Base-by-base conservation (phyloP, 2,329 filamentous ascomycete species). In the Tolypocladium inflatum region DNA sequence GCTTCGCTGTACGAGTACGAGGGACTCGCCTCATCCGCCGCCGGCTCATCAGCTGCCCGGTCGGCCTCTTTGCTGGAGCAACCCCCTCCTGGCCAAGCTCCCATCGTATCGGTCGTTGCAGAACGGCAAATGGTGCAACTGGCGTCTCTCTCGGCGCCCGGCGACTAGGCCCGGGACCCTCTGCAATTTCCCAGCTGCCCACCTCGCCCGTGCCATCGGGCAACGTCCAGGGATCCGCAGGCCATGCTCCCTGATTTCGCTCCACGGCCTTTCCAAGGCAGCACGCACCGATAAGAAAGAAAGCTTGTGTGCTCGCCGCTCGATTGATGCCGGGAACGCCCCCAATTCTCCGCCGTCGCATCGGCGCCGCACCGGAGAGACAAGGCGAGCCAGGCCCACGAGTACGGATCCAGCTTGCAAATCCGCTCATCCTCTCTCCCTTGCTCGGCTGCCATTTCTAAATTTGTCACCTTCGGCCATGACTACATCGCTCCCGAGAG, bases 111-210 rank as follows among this genome's bases (percentile, higher is more conserved):
- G 26, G 15, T 19, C 26, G 8, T 35, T 19, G 26, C 35, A 37
- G 35, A 33, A 6, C 11, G 17, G 17, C 17, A 33, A 33, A 3
- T n/a, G 26, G 17, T 51, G 48, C 45, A 48, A 50, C 19, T 50
- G 45, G 45, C 26, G 45, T 7, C 41, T 50, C 45, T 50, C 45
- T 50, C 45, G 45, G 45, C 45, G 48, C 48, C 48, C 26, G 26
- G 45, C 45, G 48, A 35, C 17, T 6, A 38, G 38, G 43, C 48
- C 55, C n/a, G 43, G 43, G 21, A 54, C 59, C 56, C 61, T 58
- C 57, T 52, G 62, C 57, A 61, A 63, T 63, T 62, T 62, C 62
- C 61, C 61, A 39, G 5, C 6, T 54, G 53, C 45, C 59, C 59
- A 63, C 62, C 60, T 41, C 15, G 43, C 19, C 59, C 59, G 30